phyloP scores from a whole-genome alignment of 1,284 basidiomycete species.

The Puccinia coronata region DNA sequence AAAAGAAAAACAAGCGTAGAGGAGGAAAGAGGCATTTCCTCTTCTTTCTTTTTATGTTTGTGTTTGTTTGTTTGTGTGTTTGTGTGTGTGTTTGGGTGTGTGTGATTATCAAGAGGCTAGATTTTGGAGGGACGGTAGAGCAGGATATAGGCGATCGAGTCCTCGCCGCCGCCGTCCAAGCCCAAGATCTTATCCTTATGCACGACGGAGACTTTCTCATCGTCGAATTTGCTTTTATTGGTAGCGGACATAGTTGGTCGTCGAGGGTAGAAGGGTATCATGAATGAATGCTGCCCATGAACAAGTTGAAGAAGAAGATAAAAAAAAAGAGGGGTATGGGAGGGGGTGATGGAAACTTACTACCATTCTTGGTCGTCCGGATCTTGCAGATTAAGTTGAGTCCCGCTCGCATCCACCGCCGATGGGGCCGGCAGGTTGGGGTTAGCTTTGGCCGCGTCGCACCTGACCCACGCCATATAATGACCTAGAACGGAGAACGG shows the following conservation, averaged over 20 bases:
- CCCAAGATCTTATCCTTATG: slow-evolving; percentile 76
- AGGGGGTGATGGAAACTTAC: slow-evolving; percentile 4
- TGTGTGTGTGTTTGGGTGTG: no score
- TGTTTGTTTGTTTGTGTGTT: no score
- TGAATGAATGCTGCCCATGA: no score
- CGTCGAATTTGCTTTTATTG: slow-evolving; percentile 66
- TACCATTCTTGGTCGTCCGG: slow-evolving; percentile 50
- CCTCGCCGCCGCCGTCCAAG: slow-evolving; percentile 77
- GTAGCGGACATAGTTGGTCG: background rate
- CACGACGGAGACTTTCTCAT: slow-evolving; percentile 81
- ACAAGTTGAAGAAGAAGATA: no score
- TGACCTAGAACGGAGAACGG: slow-evolving; percentile 38
- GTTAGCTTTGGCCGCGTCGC: slow-evolving; percentile 41
- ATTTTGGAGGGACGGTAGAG: slow-evolving; percentile 66
- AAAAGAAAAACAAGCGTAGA: no score
- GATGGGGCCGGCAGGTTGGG: slow-evolving; percentile 45
- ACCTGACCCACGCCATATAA: slow-evolving; percentile 52
- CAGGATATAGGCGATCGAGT: slow-evolving; percentile 81
- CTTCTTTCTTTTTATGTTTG: no score
- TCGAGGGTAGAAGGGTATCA: no score
- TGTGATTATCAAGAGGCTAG: background rate
- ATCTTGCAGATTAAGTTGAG: slow-evolving; percentile 18
- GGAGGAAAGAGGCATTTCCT: no score
- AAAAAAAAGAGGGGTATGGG: background rate
- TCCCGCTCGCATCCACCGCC: background rate